Conservation (phyloP, 805 yeast species). For the Candida maesae region DNA sequence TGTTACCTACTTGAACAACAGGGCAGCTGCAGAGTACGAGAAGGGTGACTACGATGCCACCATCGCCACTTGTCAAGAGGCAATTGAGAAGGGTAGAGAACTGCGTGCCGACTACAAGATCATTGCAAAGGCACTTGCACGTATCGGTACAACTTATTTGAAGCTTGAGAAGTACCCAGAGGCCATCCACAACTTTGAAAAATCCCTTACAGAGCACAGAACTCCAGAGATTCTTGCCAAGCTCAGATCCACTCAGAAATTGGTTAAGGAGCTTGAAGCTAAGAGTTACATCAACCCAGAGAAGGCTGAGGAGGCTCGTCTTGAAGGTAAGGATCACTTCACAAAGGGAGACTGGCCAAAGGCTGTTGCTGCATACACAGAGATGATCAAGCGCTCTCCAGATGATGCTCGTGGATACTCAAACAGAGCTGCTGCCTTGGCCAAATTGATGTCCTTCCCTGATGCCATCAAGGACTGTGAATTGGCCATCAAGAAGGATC, state of each 20-base stretch:
- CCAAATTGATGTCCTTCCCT: slow-evolving; percentile 94
- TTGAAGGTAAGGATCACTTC: slow-evolving; percentile 86
- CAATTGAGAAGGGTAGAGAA: slow-evolving; percentile 88
- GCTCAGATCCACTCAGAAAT: slow-evolving; percentile 83
- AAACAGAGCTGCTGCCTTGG: slow-evolving; percentile 95
- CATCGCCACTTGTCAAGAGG: slow-evolving; percentile 72
- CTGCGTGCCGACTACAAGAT: slow-evolving; percentile 86
- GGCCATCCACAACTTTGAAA: slow-evolving; percentile 79
- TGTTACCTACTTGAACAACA: slow-evolving; percentile 90
- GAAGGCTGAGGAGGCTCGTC: slow-evolving; percentile 93
- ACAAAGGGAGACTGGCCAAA: slow-evolving; percentile 93
- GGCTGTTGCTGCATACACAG: slow-evolving; percentile 92
- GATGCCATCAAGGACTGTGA: slow-evolving; percentile 94
- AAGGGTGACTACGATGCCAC: slow-evolving; percentile 89
- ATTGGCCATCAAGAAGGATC: slow-evolving; percentile 82
- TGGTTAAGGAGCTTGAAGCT: slow-evolving; percentile 73
- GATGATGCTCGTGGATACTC: slow-evolving; percentile 95
- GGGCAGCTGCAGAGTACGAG: slow-evolving; percentile 97
- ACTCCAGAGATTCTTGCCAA: slow-evolving; percentile 89
- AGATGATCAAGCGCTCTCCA: slow-evolving; percentile 97
- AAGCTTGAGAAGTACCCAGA: slow-evolving; percentile 68
- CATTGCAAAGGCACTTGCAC: slow-evolving; percentile 89
- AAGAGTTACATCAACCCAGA: slow-evolving; percentile 81
- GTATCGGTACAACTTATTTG: slow-evolving; percentile 79
- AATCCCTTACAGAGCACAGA: slow-evolving; percentile 94